phyloP scores from a whole-genome alignment of 169 alveolate species.

The Neospora caninum region DNA sequence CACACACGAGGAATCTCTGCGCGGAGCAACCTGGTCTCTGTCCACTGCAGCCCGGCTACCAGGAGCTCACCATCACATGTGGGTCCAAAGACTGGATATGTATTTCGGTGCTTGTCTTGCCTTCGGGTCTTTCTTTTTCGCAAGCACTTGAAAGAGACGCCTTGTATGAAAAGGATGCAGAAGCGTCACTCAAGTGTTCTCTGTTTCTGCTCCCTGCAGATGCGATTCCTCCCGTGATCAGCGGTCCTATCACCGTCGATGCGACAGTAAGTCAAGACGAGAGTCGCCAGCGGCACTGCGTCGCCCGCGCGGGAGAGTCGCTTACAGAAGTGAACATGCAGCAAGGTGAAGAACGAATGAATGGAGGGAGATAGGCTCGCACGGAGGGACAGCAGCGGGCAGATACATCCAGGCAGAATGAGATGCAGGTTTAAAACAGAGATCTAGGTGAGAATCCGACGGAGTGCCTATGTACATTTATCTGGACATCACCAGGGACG shows the following conservation, averaged over 20 bases:
- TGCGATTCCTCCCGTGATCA: slow-evolving; percentile 16
- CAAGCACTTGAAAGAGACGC: not conserved
- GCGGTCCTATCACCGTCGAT: slow-evolving; percentile 36
- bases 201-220: slow-evolving; percentile 4
- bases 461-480: too few relatives aligned
- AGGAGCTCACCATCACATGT: slow-evolving; percentile 33
- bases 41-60: slow-evolving; percentile 27
- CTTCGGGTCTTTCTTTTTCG: not conserved
- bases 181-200: not conserved
- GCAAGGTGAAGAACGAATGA: not conserved
- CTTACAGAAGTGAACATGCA: not conserved
- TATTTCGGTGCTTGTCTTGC: not conserved
- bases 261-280: slow-evolving; percentile 21
- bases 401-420: too few relatives aligned
- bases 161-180: not conserved
- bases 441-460: too few relatives aligned
- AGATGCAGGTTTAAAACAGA: too few relatives aligned
- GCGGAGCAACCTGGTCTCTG: slow-evolving; percentile 20
- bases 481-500: too few relatives aligned
- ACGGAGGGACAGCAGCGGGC: too few relatives aligned
- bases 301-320: not conserved
- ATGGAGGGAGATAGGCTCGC: too few relatives aligned
- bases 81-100: not conserved
- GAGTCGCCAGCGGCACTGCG: not conserved
- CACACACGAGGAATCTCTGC: slow-evolving; percentile 34